phyloP scores from a whole-genome alignment of 2,329 filamentous ascomycete genomes.

The Aquanectria penicillioides region DNA sequence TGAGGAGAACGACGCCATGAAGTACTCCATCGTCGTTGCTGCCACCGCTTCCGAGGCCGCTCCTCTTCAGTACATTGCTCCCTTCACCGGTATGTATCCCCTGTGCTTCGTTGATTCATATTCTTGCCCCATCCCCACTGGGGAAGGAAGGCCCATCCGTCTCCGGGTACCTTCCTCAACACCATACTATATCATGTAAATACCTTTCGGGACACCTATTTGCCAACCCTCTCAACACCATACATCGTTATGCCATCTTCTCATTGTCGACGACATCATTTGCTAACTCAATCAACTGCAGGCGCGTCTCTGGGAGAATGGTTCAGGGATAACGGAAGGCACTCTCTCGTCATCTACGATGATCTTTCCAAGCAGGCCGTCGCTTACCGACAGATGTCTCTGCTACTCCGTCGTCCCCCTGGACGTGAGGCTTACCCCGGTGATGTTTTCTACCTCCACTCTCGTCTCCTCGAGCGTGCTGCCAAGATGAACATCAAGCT shows the following conservation, averaged over 20 bases:
- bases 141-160: too few relatives aligned
- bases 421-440: slow-evolving; percentile 99
- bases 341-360: slow-evolving; percentile 91
- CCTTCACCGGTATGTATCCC: slow-evolving; percentile 77
- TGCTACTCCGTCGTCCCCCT: slow-evolving; percentile 95
- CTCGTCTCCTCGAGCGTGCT: slow-evolving; percentile 97
- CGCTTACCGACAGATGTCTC: slow-evolving; percentile 98
- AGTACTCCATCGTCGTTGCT: slow-evolving; percentile 93
- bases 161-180: too few relatives aligned
- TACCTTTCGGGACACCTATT: too few relatives aligned
- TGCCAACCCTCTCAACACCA: neutral
- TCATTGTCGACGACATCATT: neutral
- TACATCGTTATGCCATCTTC: neutral
- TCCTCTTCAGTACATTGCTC: slow-evolving; percentile 92
- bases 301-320: slow-evolving; percentile 68
- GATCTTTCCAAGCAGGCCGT: slow-evolving; percentile 98
- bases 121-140: too few relatives aligned
- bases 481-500: slow-evolving; percentile 98
- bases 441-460: slow-evolving; percentile 99
- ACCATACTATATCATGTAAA: too few relatives aligned
- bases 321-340: slow-evolving; percentile 87
- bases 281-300: slow-evolving; percentile 2
- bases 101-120: slow-evolving; percentile 21
- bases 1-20: slow-evolving; percentile 99
- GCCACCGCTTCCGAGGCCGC: slow-evolving; percentile 98